Percentiles rank a stretch among this genome's conserved stretches.
phyloP scores from a whole-genome alignment of 768 basidiomycete genomes.

The Lentinula edodes region DNA sequence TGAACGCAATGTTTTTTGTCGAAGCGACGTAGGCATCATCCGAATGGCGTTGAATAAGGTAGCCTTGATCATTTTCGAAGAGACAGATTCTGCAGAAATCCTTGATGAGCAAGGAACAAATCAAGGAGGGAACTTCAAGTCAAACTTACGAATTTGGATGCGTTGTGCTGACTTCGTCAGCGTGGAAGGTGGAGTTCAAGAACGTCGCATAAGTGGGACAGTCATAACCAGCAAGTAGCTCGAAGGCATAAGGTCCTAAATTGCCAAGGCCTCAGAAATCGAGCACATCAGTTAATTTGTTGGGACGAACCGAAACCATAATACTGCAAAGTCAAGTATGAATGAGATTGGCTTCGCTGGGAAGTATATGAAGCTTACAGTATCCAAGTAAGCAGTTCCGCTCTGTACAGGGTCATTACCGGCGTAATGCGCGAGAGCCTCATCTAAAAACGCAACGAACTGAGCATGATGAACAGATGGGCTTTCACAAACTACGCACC shows the following conservation, averaged over 20 bases:
- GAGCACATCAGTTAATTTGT: not conserved
- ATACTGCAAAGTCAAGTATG: not conserved
- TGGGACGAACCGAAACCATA: constrained; percentile 13
- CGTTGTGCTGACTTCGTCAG: constrained; percentile 30
- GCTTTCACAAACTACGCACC: not conserved
- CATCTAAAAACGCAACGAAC: not conserved
- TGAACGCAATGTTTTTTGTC: constrained; percentile 16
- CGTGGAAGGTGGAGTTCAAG: constrained; percentile 45
- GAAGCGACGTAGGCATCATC: constrained; percentile 12
- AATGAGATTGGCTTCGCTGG: too few relatives aligned
- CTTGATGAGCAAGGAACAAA: not conserved
- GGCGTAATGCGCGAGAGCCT: constrained; percentile 19
- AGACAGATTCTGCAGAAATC: constrained; percentile 38
- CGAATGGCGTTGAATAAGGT: constrained; percentile 17
- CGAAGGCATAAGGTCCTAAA: constrained; percentile 27
- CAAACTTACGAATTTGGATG: constrained; percentile 23
- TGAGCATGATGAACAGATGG: not conserved
- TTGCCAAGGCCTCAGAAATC: not conserved
- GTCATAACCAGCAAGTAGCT: constrained; percentile 50
- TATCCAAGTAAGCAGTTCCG: constrained; percentile 47
- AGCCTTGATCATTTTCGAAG: constrained; percentile 45
- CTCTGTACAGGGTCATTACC: constrained; percentile 49
- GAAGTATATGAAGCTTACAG: not conserved
- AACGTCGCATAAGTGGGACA: constrained; percentile 47
- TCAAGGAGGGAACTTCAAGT: not conserved